Conservation (phyloP, 2,329 filamentous ascomycete genomes). For the Apiospora aurea region DNA sequence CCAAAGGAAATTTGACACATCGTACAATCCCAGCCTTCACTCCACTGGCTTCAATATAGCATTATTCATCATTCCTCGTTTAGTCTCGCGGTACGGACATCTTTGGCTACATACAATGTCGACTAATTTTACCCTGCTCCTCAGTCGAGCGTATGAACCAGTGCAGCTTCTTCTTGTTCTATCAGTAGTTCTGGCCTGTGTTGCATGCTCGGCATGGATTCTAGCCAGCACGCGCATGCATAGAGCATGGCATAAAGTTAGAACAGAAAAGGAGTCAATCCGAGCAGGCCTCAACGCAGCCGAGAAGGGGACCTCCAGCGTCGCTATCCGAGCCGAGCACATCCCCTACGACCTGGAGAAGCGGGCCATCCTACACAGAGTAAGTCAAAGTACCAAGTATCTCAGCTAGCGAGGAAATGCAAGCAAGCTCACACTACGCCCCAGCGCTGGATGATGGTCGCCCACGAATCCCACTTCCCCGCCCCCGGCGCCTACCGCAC, state of each 20-base stretch:
- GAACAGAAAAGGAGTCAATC: not conserved
- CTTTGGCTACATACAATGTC: not conserved
- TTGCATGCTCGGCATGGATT: not conserved
- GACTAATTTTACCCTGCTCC: not conserved
- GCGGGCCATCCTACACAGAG: slow-evolving; percentile 20
- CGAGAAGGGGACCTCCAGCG: slow-evolving; percentile 22
- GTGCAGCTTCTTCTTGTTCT: not conserved
- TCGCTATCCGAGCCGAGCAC: not conserved
- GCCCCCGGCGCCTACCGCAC: slow-evolving; percentile 64
- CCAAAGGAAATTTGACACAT: not conserved
- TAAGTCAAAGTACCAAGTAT: not conserved
- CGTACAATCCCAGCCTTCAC: not conserved
- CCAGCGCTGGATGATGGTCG: slow-evolving; percentile 24
- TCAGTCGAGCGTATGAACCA: not conserved
- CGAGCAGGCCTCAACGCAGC: slow-evolving; percentile 13
- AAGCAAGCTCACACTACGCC: not conserved
- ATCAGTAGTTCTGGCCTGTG: not conserved
- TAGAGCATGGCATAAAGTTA: not conserved
- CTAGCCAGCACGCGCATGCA: not conserved
- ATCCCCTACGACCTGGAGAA: slow-evolving; percentile 24
- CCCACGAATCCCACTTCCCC: slow-evolving; percentile 48
- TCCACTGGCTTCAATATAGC: not conserved
- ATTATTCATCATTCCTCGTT: not conserved
- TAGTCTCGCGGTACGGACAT: too few relatives aligned
- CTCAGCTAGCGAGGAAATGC: not conserved